phyloP scores from a whole-genome alignment of 352 stramenopile genomes.

The Aphanomyces astaci region DNA sequence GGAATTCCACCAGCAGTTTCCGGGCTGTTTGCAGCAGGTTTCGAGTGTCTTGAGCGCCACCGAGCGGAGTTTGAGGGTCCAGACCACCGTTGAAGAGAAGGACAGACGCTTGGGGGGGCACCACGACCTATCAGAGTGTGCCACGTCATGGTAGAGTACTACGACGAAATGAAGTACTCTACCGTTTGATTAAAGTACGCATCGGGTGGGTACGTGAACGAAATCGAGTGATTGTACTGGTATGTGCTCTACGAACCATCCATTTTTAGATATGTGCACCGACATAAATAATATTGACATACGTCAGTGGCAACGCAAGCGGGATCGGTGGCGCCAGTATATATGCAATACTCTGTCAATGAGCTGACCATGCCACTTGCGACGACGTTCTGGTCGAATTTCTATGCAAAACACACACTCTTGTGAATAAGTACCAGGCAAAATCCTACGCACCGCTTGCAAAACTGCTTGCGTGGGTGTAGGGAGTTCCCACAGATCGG shows the following conservation, averaged over 20 bases:
- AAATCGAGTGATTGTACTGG: background rate
- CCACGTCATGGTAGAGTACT: too few relatives aligned
- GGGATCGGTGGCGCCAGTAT: background rate
- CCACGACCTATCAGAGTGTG: slow-evolving; percentile 8
- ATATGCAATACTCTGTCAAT: background rate
- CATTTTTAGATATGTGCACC: too few relatives aligned
- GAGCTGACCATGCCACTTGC: background rate
- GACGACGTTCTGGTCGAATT: background rate
- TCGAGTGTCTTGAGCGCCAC: slow-evolving; percentile 35
- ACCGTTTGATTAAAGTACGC: background rate
- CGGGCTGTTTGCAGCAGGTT: slow-evolving; percentile 27
- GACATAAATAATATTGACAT: too few relatives aligned
- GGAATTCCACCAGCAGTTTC: slow-evolving; percentile 40
- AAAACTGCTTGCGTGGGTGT: background rate
- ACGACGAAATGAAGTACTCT: background rate
- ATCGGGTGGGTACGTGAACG: background rate
- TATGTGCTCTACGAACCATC: background rate
- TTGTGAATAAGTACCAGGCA: too few relatives aligned
- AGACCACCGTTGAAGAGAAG: slow-evolving; percentile 40
- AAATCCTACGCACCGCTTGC: background rate
- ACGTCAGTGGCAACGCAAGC: background rate
- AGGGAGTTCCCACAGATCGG: background rate
- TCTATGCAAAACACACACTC: too few relatives aligned
- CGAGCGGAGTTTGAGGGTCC: slow-evolving; percentile 39
- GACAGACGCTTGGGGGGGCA: slow-evolving; percentile 34